Percentiles rank a stretch among this genome's conserved stretches.
These are phyloP conservation scores for Tricholoma sp. DNA, from an alignment of 768 basidiomycete genomes.

Conservation along the genomic window DNA sequence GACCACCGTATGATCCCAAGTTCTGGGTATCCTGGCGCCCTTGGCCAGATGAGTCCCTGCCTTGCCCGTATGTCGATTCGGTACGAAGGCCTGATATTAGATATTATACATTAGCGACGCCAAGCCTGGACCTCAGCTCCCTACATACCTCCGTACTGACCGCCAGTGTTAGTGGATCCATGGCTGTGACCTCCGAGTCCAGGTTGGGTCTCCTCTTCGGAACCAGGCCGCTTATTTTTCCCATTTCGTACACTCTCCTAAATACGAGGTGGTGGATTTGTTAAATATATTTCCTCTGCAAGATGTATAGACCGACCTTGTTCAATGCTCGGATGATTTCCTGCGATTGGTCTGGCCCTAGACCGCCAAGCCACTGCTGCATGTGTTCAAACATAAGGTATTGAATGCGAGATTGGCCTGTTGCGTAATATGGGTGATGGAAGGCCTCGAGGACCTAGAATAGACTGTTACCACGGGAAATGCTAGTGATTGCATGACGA, in stretches of 20 bases:
- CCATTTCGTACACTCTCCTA: constrained; percentile 52
- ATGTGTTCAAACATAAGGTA: constrained; percentile 54
- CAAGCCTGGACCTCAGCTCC: not conserved
- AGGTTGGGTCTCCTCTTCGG: constrained; percentile 36
- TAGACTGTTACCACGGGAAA: not conserved
- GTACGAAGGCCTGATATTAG: not conserved
- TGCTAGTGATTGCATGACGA: constrained; percentile 4
- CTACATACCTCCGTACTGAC: constrained; percentile 3
- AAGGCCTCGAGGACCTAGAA: constrained; percentile 56
- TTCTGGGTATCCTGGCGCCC: constrained; percentile 6
- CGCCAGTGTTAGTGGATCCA: constrained; percentile 1
- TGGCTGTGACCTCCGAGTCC: constrained; percentile 28
- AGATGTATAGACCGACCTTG: constrained; percentile 34
- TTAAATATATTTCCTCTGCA: not conserved
- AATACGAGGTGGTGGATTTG: not conserved
- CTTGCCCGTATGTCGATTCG: not conserved
- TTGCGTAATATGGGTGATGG: constrained; percentile 66
- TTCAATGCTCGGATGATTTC: constrained; percentile 45
- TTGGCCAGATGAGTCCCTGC: constrained; percentile 1
- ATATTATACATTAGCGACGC: not conserved
- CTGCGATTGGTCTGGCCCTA: constrained; percentile 38
- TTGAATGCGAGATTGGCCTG: constrained; percentile 49
- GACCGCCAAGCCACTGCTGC: constrained; percentile 47
- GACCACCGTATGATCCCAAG: constrained; percentile 5
- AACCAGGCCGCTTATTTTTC: constrained; percentile 52